Evolutionary conservation across 23 red algal species (phyloP).

Genomic region (Gracilaria gracilis): DNA sequence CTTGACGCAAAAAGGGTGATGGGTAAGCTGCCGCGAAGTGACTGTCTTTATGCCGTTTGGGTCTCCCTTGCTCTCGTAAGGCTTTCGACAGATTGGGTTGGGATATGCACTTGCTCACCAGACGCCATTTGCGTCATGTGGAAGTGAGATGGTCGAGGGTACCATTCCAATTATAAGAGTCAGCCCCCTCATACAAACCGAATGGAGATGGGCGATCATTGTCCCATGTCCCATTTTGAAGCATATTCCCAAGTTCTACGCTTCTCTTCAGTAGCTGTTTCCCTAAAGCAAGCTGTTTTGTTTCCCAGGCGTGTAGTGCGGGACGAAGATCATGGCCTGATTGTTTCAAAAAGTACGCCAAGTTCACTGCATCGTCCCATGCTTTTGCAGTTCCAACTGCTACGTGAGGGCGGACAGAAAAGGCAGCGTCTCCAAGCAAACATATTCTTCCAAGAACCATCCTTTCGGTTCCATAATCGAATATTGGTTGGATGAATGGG

Average conservation of each 20-base stretch:
- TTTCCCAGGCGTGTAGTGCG: conserved; percentile 15
- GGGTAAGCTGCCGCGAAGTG: too few species aligned
- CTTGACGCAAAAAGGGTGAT: too few species aligned
- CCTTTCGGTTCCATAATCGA: conserved; percentile 19
- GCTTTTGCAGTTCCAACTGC: conserved; percentile 57
- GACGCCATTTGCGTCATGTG: background rate
- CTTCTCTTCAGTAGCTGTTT: background rate
- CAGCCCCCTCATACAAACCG: conserved; percentile 1
- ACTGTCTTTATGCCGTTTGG: too few species aligned
- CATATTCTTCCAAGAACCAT: conserved; percentile 55
- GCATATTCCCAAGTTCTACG: conserved; percentile 11
- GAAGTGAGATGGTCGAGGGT: background rate
- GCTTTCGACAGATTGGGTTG: too few species aligned
- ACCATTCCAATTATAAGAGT: background rate
- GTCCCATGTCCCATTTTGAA: background rate
- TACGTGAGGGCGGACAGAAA: conserved; percentile 49
- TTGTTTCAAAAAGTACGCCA: conserved; percentile 21
- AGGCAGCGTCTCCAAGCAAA: conserved; percentile 53
- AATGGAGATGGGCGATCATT: conserved; percentile 8
- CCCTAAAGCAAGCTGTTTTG: conserved; percentile 25
- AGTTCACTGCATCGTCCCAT: conserved; percentile 31
- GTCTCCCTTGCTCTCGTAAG: too few species aligned
- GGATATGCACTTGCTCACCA: too few species aligned
- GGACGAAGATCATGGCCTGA: conserved; percentile 9
- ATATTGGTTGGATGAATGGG: conserved; percentile 44